Evolutionary conservation across 306 rosid genomes (phyloP).

Genomic region (Benincasa hispida): DNA sequence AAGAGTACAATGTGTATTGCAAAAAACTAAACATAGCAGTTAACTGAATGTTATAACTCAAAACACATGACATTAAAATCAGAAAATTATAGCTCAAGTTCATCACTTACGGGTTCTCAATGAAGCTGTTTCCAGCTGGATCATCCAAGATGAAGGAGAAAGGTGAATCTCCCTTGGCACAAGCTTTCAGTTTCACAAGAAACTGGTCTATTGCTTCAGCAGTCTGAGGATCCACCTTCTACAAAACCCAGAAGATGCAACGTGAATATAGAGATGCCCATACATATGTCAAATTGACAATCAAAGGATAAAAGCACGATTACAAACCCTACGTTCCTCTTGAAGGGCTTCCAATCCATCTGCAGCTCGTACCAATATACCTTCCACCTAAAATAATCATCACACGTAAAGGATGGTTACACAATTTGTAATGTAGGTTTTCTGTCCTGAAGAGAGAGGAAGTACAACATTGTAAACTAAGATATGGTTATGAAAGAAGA

Average conservation of each 20-base stretch:
- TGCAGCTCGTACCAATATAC: conserved; percentile 68
- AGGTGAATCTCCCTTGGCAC: conserved; percentile 49
- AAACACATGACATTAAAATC: not conserved
- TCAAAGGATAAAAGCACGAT: not conserved
- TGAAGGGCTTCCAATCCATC: conserved; percentile 76
- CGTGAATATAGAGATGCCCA: not conserved
- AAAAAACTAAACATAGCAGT: not conserved
- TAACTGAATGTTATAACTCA: not conserved
- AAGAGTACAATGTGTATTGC: not conserved
- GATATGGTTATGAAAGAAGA: not conserved
- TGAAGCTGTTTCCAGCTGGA: conserved; percentile 95
- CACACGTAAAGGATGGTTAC: not conserved
- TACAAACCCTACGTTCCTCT: conserved; percentile 73
- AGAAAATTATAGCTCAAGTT: not conserved
- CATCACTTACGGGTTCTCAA: conserved; percentile 79
- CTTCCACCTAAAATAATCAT: conserved; percentile 57
- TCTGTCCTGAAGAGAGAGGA: not conserved
- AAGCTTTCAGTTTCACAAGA: conserved; percentile 61
- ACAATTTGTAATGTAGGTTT: not conserved
- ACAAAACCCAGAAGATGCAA: conserved; percentile 21
- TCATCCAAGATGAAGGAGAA: conserved; percentile 78
- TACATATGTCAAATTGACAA: not conserved
- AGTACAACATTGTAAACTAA: not conserved
- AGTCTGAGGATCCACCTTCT: conserved; percentile 69
- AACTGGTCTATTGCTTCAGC: conserved; percentile 86